These are phyloP conservation scores for Gracilaria domingensis DNA, from an alignment of 23 red algal genomes.

Conservation along the genomic window DNA sequence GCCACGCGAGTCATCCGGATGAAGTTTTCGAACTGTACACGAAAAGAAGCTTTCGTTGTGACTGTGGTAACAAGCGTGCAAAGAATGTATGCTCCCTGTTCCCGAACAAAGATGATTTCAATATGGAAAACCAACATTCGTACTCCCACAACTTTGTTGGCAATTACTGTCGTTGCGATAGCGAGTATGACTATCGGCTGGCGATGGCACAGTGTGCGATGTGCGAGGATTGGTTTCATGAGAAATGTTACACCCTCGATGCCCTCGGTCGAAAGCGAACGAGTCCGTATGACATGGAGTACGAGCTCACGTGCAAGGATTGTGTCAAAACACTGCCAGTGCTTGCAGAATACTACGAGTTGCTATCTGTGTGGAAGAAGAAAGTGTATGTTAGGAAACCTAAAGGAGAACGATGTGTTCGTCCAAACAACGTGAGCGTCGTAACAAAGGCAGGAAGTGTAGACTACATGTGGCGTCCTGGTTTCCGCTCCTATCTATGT, in stretches of 20 bases:
- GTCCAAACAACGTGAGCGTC: conserved; percentile 43
- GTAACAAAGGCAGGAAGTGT: conserved; percentile 34
- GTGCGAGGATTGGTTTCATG: conserved; percentile 88
- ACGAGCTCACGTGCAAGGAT: conserved; percentile 77
- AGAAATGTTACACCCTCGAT: conserved; percentile 45
- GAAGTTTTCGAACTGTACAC: conserved; percentile 78
- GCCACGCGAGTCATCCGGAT: conserved; percentile 68
- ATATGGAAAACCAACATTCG: conserved; percentile 41
- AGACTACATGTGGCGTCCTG: conserved; percentile 65
- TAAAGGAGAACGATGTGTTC: conserved; percentile 13
- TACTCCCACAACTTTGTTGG: conserved; percentile 74
- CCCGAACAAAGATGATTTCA: conserved; percentile 48
- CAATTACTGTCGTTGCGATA: conserved; percentile 75
- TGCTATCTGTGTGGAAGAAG: conserved; percentile 38
- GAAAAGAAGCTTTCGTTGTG: conserved; percentile 74
- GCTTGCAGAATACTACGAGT: conserved; percentile 63
- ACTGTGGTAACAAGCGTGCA: conserved; percentile 74
- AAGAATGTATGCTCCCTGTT: conserved; percentile 49
- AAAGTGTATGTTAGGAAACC: conserved; percentile 7
- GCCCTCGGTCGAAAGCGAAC: conserved; percentile 8
- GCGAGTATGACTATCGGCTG: conserved; percentile 37
- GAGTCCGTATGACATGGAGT: conserved; percentile 36
- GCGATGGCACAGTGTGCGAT: conserved; percentile 79
- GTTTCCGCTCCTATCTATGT: conserved; percentile 56
- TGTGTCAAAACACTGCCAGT: conserved; percentile 59